phyloP scores from a whole-genome alignment of 2,329 filamentous ascomycete species.

The Fusarium lyarnte region DNA sequence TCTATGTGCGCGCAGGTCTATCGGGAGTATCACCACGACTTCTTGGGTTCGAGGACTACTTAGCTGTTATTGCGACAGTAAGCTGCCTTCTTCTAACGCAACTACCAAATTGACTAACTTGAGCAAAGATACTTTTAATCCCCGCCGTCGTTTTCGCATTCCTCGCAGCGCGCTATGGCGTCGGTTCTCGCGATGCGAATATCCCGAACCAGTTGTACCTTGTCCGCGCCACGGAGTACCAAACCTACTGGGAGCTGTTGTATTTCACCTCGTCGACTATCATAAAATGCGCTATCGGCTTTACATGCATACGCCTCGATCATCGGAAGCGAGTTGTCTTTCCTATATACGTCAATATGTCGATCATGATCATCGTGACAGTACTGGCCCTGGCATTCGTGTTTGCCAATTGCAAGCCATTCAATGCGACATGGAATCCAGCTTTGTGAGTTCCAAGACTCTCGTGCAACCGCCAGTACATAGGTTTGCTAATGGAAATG shows the following conservation, averaged over 20 bases:
- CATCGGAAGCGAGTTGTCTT: neutral
- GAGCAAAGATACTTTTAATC: neutral
- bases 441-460: neutral
- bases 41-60: constrained; percentile 9
- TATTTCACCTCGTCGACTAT: constrained; percentile 11
- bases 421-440: constrained; percentile 9
- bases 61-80: neutral
- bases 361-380: neutral
- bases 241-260: constrained; percentile 10
- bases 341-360: constrained; percentile 15
- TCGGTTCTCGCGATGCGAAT: constrained; percentile 5
- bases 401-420: constrained; percentile 14
- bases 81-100: rapidly evolving
- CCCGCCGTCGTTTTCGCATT: constrained; percentile 8
- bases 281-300: constrained; percentile 2
- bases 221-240: constrained; percentile 8
- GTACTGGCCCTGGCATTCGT: neutral
- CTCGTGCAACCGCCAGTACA: rapidly evolving
- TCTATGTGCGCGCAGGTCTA: constrained; percentile 15
- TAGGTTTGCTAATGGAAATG: neutral
- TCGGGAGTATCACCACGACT: neutral
- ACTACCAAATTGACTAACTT: rapidly evolving
- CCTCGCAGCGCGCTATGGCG: neutral
- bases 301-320: constrained; percentile 1
- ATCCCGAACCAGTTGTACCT: constrained; percentile 4